Base-by-base conservation (phyloP, 306 rosid genomes). In the Malus sieversii region DNA sequence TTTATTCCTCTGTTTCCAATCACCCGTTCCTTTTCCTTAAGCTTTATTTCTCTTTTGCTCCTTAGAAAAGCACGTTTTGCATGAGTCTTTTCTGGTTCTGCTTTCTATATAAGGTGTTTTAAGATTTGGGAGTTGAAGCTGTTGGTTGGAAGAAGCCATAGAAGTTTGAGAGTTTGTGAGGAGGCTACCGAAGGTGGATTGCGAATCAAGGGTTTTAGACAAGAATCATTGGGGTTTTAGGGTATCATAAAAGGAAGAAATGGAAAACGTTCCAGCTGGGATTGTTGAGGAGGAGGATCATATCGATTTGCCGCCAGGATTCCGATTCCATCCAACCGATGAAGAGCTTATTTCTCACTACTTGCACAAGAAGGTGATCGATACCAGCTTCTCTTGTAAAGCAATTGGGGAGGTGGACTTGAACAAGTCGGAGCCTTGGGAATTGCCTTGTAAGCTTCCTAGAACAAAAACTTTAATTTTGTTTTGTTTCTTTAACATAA, bases 341-440 rank as follows among this genome's bases (percentile, higher is more conserved):
- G 99, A 95, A 82, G 99, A 95, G 86, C 99, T 95, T n/a, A 90
- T 95, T 19, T 87, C 87, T 73, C 96, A 88, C 73, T 95, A 95
- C 63, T 81, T 95, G 4, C 83, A 86, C 82, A 73, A 86, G 73
- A 95, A 89, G 74, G 97, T 92, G 4, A 83, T 80, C 44, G 88
- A 89, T 64, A 65, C 78, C 15, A 71, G 4, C 35, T 95, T 95
- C 81, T 79, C 80, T 20, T 90, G 96, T 2, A 86, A 83, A 62
- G 97, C 99, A 11, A 90, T 95, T 68, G 97, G 97, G 20, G 97
- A 95, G n/a, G 97, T 90, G 10, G 97, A 95, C 85, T 88, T 95
- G 73, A 95, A 95, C 87, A 92, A 82, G 86, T 92, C 89, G 6
- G 99, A 95, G 80, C 99, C 99, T n/a, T 95, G 99, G 99, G 97